phyloP scores from a whole-genome alignment of 805 yeast species.

The Brettanomyces custersianus region DNA sequence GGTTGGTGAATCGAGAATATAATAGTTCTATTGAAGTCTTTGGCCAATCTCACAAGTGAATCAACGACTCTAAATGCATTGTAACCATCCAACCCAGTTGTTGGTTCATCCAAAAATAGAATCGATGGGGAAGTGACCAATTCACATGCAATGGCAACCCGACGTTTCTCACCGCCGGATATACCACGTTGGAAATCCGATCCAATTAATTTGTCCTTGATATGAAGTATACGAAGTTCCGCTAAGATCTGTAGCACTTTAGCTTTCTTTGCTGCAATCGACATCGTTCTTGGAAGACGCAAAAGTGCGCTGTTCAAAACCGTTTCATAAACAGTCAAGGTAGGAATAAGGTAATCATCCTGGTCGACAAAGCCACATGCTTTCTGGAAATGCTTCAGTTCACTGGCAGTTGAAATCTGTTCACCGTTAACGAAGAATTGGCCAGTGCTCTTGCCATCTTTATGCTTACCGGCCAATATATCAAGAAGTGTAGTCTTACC shows the following conservation, averaged over 20 bases:
- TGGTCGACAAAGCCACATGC: conserved; percentile 94
- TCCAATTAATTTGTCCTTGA: conserved; percentile 82
- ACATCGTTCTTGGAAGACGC: conserved; percentile 76
- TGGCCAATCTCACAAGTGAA: conserved; percentile 68
- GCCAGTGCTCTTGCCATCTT: conserved; percentile 67
- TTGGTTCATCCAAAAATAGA: conserved; percentile 82
- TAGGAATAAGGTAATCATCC: conserved; percentile 84
- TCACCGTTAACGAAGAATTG: conserved; percentile 70
- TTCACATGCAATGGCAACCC: conserved; percentile 92
- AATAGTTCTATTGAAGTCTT: conserved; percentile 76
- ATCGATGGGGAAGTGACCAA: conserved; percentile 82
- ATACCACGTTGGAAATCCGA: conserved; percentile 86
- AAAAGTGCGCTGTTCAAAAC: conserved; percentile 86
- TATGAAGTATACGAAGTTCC: conserved; percentile 75
- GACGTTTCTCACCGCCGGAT: conserved; percentile 85
- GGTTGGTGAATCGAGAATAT: conserved; percentile 96
- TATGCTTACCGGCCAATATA: conserved; percentile 81
- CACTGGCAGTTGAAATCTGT: conserved; percentile 18
- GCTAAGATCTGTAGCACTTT: conserved; percentile 78
- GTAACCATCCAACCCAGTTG: conserved; percentile 91
- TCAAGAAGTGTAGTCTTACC: conserved; percentile 94
- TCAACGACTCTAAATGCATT: conserved; percentile 91
- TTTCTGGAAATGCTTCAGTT: conserved; percentile 42
- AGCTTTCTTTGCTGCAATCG: conserved; percentile 59
- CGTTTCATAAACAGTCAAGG: conserved; percentile 92